Evolutionary conservation across 345 rosid genomes (phyloP).

Genomic region (Camelina sativa): DNA sequence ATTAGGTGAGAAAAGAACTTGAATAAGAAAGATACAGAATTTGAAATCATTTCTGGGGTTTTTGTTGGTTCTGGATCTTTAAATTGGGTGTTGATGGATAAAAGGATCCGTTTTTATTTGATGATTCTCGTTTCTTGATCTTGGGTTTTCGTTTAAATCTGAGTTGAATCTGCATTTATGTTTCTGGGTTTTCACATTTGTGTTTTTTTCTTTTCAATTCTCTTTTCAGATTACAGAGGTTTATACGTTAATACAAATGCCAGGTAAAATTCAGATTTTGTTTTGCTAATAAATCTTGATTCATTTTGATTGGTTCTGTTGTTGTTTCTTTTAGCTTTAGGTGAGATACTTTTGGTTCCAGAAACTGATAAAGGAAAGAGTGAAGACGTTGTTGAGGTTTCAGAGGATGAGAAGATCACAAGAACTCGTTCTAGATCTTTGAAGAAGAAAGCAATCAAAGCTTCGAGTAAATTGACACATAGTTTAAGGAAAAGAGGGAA

Average conservation of each 20-base stretch:
- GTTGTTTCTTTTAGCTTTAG: slow-evolving; percentile 25
- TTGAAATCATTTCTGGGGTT: slow-evolving; percentile 4
- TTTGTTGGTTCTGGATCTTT: background rate
- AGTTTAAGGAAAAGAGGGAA: slow-evolving; percentile 71
- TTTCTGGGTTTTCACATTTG: background rate
- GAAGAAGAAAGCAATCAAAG: slow-evolving; percentile 81
- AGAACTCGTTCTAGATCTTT: slow-evolving; percentile 60
- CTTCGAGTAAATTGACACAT: slow-evolving; percentile 72
- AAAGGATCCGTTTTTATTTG: background rate
- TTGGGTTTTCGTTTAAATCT: slow-evolving; percentile 25
- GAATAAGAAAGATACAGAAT: background rate
- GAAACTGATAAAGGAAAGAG: slow-evolving; percentile 55
- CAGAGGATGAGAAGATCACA: slow-evolving; percentile 67
- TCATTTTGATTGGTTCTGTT: slow-evolving; percentile 2
- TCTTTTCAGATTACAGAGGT: slow-evolving; percentile 34
- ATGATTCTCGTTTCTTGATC: slow-evolving; percentile 40
- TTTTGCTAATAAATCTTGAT: slow-evolving; percentile 21
- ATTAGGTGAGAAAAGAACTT: slow-evolving; percentile 23
- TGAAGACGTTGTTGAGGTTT: slow-evolving; percentile 57
- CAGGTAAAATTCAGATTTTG: slow-evolving; percentile 45
- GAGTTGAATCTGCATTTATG: slow-evolving; percentile 15
- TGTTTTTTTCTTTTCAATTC: too few species aligned
- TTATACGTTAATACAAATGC: slow-evolving; percentile 46
- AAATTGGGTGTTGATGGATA: background rate
- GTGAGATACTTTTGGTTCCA: slow-evolving; percentile 49